phyloP scores from a whole-genome alignment of 148 eudicot species.

The Diospyros kaki region DNA sequence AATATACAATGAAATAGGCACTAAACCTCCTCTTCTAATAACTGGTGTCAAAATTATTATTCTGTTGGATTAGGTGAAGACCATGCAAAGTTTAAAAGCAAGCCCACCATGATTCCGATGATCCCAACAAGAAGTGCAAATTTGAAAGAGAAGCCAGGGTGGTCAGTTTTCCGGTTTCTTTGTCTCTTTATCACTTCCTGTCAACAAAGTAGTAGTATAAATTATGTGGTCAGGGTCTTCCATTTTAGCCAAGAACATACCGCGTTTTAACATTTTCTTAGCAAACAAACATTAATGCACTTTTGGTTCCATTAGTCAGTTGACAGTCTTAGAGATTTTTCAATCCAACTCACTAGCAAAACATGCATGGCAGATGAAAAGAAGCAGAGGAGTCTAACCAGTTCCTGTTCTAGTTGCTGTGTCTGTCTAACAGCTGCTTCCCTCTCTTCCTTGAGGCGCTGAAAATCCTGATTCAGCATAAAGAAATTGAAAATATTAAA shows the following conservation, averaged over 20 bases:
- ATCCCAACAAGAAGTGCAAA: conserved; percentile 57
- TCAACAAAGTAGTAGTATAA: conserved; percentile 2
- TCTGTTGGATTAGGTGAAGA: conserved; percentile 39
- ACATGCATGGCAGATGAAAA: not conserved
- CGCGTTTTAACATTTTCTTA: too few relatives aligned
- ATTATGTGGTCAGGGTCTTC: too few relatives aligned
- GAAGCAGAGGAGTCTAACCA: conserved; percentile 37
- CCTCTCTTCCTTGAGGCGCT: conserved; percentile 58
- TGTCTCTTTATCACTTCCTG: conserved; percentile 62
- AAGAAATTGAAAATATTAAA: not conserved
- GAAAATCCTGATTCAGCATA: conserved; percentile 43
- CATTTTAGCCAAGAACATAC: too few relatives aligned
- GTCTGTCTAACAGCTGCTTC: conserved; percentile 70
- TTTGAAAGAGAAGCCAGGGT: conserved; percentile 46
- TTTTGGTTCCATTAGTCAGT: too few relatives aligned
- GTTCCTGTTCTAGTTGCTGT: conserved; percentile 59
- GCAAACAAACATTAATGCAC: too few relatives aligned
- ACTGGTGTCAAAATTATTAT: not conserved
- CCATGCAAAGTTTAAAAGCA: conserved; percentile 43
- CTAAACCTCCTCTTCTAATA: not conserved
- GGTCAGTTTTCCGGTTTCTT: conserved; percentile 35
- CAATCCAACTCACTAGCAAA: not conserved
- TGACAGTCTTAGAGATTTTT: too few relatives aligned
- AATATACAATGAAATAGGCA: conserved; percentile 2
- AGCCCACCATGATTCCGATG: conserved; percentile 59